These are phyloP conservation scores for Neoarthrinium moseri DNA, from an alignment of 2,329 filamentous ascomycete species.

Conservation along the genomic window DNA sequence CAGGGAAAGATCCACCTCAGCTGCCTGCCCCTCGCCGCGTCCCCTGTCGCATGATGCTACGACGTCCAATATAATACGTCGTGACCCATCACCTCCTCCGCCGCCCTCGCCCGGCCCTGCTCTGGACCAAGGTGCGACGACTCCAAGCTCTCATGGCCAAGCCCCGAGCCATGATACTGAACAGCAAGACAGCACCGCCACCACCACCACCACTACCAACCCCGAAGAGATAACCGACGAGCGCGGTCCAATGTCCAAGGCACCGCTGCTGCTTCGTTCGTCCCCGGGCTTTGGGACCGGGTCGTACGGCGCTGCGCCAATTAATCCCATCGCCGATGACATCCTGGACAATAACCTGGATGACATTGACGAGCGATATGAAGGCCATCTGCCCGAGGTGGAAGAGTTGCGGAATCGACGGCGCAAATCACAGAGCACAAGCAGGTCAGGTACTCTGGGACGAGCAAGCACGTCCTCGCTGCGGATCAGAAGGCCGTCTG, in stretches of 20 bases:
- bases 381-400: conserved; percentile 20
- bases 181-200: conserved; percentile 1
- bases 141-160: conserved; percentile 6
- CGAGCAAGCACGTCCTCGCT: conserved; percentile 26
- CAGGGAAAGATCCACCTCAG: conserved; percentile 11
- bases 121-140: conserved; percentile 15
- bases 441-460: conserved; percentile 17
- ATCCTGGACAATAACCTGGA: conserved; percentile 15
- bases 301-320: conserved; percentile 58
- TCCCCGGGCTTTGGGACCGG: conserved; percentile 60
- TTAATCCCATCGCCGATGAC: conserved; percentile 36
- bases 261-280: conserved; percentile 57
- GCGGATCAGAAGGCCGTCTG: conserved; percentile 35
- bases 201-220: conserved; percentile 9
- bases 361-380: conserved; percentile 25
- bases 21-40: conserved; percentile 19
- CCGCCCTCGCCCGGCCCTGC: conserved; percentile 12
- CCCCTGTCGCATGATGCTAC: conserved; percentile 12
- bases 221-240: conserved; percentile 18
- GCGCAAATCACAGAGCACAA: conserved; percentile 22
- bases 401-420: conserved; percentile 16
- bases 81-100: conserved; percentile 17
- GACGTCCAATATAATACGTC: conserved; percentile 8
- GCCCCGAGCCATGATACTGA: conserved; percentile 23
- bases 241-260: conserved; percentile 37